A percentile compares a stretch with the other conserved stretches of the same genome.
These are phyloP conservation scores for Pleurotus ostreatus DNA, from an alignment of 768 basidiomycete species.

Conservation along the genomic window DNA sequence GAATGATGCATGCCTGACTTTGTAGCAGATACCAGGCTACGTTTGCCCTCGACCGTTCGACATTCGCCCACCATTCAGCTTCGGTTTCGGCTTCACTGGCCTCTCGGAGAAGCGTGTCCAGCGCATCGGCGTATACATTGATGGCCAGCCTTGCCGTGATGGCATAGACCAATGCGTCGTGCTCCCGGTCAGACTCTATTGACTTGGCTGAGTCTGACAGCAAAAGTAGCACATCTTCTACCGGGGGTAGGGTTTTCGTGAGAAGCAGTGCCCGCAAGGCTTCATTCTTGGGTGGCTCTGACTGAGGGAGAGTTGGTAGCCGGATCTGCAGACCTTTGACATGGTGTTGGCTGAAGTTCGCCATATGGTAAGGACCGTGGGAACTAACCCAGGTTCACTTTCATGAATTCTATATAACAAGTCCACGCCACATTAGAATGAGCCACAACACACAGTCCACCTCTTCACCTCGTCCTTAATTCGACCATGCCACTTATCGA, in stretches of 20 bases:
- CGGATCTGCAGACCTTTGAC: conserved; percentile 6
- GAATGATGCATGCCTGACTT: conserved; percentile 43
- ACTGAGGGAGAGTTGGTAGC: neutral
- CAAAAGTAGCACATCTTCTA: conserved; percentile 4
- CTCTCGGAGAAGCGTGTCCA: conserved; percentile 62
- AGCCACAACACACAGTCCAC: neutral
- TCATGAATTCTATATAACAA: too few relatives aligned
- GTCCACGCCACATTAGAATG: too few relatives aligned
- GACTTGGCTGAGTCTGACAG: neutral
- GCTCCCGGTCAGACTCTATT: conserved; percentile 22
- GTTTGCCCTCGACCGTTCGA: conserved; percentile 55
- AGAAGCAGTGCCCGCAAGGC: conserved; percentile 3
- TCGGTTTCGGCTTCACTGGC: conserved; percentile 71
- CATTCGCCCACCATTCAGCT: conserved; percentile 80
- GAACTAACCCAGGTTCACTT: too few relatives aligned
- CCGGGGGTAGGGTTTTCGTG: neutral
- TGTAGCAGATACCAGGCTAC: conserved; percentile 71
- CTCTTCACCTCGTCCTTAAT: neutral
- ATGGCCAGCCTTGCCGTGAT: conserved; percentile 48
- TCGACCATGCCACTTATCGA: neutral
- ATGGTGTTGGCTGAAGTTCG: conserved; percentile 4
- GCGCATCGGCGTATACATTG: conserved; percentile 58
- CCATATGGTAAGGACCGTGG: neutral
- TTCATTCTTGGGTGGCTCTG: neutral
- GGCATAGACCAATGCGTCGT: conserved; percentile 35